These are phyloP conservation scores for Melampsora americana DNA, from an alignment of 1,284 basidiomycete species.

Conservation along the genomic window DNA sequence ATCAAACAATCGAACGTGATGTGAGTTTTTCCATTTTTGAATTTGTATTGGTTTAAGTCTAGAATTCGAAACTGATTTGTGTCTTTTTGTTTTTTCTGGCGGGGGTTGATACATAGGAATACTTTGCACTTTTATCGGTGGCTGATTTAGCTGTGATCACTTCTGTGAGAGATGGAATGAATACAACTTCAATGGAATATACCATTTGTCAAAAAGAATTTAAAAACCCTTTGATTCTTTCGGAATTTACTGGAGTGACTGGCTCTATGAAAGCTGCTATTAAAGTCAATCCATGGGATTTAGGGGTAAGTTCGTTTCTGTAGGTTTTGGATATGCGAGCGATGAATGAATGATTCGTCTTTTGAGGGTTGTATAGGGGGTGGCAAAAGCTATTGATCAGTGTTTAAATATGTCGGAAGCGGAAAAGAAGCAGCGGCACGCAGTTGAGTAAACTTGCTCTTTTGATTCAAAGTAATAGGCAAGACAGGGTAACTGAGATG, in stretches of 20 bases:
- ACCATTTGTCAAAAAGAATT: conserved; percentile 83
- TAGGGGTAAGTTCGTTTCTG: conserved; percentile 62
- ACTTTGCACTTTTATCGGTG: conserved; percentile 90
- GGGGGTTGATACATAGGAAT: conserved; percentile 84
- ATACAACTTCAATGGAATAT: conserved; percentile 96
- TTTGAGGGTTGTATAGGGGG: conserved; percentile 61
- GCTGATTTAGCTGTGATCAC: conserved; percentile 96
- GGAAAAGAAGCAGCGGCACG: conserved; percentile 77
- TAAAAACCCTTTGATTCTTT: conserved; percentile 81
- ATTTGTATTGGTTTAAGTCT: no score
- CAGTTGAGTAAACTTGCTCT: conserved; percentile 49
- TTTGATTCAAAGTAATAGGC: not conserved
- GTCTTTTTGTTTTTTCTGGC: no score
- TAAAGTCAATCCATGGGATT: conserved; percentile 73
- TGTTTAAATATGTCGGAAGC: conserved; percentile 75
- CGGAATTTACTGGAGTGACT: conserved; percentile 96
- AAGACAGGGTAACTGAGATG: not conserved
- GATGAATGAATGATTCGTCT: not conserved
- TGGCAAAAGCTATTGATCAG: conserved; percentile 88
- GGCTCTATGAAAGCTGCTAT: conserved; percentile 78
- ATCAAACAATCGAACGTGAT: conserved; percentile 79
- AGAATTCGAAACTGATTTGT: no score
- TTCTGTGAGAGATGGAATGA: conserved; percentile 95
- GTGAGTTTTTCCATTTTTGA: conserved; percentile 40
- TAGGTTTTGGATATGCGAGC: not conserved